Evolutionary conservation across 805 yeast species (phyloP), one percentile per base, ranked within the genome.

Genomic region (Alloascoidea africana): DNA sequence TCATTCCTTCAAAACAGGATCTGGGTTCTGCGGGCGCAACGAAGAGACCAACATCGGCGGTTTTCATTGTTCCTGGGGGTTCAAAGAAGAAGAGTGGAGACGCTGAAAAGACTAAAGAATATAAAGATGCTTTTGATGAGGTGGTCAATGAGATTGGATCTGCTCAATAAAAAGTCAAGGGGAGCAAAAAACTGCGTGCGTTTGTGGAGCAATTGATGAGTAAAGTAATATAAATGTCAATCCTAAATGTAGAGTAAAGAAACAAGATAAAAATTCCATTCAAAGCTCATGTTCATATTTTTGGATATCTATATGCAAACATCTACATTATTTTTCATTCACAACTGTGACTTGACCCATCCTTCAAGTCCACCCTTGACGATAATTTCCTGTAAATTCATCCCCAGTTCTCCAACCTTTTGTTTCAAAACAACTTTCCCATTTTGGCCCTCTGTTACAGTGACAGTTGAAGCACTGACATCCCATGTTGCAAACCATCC

Each of bases 11-110:
- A 37, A 91, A 91, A 64, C 96, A 91, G 66, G 97, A 91, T 56
- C 72, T 91, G 47, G 99, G 99, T 27, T 82, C 94, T 45, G 98
- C 99, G 17, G 97, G 97, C 55, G 94, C 96, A 44, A 91, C 98
- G 41, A 91, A 91, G 69, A 81, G 99, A 70, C 97, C 98, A 49
- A 91, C 99, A 30, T 85, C 96, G 30, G 87, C 94, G 59, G 95
- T 91, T 18, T 84, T 91, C 85, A 73, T 91, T 50, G 91, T 87
- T 39, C 98, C 99, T 51, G 95, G 95, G 41, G 94, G 94, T 40
- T 86, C 87, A 42, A 73, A 75, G 60, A 71, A 82, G 53, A 80
- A 76, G 66, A 80, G 38, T 35, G 78, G 74, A 49, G 70, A 65
- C 41, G 71, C 72, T 47, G 68, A 71, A 41, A 72, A 75, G 56